These are phyloP conservation scores for Pichia kluyveri DNA, from an alignment of 805 yeast genomes.

Conservation along the genomic window DNA sequence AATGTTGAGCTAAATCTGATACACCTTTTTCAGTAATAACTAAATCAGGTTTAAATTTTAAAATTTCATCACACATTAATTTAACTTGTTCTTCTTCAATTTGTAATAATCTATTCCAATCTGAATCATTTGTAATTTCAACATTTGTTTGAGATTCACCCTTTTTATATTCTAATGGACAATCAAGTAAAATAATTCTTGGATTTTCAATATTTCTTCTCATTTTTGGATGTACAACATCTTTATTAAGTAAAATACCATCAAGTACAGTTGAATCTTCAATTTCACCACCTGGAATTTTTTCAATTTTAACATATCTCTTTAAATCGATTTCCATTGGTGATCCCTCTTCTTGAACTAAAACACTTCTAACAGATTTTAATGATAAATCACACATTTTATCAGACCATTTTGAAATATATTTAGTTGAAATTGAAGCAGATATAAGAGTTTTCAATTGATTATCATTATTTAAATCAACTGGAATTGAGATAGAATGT, in stretches of 20 bases:
- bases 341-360: slow-evolving; percentile 44
- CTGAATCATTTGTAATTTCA: slow-evolving; percentile 92
- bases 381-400: slow-evolving; percentile 86
- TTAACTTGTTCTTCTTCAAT: slow-evolving; percentile 98
- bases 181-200: slow-evolving; percentile 78
- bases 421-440: slow-evolving; percentile 94
- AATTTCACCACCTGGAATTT: slow-evolving; percentile 97
- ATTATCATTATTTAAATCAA: slow-evolving; percentile 73
- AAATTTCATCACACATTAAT: slow-evolving; percentile 72
- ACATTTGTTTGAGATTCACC: slow-evolving; percentile 98
- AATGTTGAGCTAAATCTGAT: slow-evolving; percentile 95
- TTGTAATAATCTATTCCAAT: slow-evolving; percentile 90
- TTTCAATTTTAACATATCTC: slow-evolving; percentile 88
- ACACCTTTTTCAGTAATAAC: slow-evolving; percentile 98
- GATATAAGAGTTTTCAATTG: slow-evolving; percentile 82
- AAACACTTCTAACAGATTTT: slow-evolving; percentile 79
- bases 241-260: slow-evolving; percentile 91
- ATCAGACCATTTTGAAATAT: slow-evolving; percentile 81
- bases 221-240: slow-evolving; percentile 99
- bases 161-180: slow-evolving; percentile 96
- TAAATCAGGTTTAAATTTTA: slow-evolving; percentile 82
- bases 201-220: slow-evolving; percentile 84
- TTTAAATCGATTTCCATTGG: slow-evolving; percentile 82
- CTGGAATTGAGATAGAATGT: slow-evolving; percentile 72
- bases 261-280: slow-evolving; percentile 80